Evolutionary conservation across 176 grass and related monocot genomes (phyloP).

Genomic region (Oryza punctata): DNA sequence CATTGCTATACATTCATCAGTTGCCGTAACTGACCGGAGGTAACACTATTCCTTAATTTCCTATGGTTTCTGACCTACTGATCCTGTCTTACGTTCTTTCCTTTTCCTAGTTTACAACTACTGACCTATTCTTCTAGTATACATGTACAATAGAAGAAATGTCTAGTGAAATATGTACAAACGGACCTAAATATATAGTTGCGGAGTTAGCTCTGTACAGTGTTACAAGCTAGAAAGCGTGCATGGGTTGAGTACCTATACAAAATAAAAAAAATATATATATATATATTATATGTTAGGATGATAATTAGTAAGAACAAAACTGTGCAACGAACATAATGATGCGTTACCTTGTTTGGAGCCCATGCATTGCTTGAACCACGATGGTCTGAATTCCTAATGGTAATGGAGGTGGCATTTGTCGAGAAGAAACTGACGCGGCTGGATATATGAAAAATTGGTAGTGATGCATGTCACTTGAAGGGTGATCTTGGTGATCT

Average conservation of each 20-base stretch:
- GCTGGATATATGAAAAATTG: not conserved
- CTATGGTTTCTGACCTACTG: slow-evolving; percentile 40
- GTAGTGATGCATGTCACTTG: slow-evolving; percentile 25
- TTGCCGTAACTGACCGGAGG: slow-evolving; percentile 13
- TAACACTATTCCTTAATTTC: slow-evolving; percentile 32
- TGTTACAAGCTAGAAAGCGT: slow-evolving; percentile 20
- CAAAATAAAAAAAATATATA: not conserved
- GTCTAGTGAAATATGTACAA: slow-evolving; percentile 52
- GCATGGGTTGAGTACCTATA: slow-evolving; percentile 36
- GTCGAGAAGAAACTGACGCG: slow-evolving; percentile 1
- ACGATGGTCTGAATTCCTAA: slow-evolving; percentile 33
- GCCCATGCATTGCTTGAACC: slow-evolving; percentile 33
- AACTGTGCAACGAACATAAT: not conserved
- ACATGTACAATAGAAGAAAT: slow-evolving; percentile 23
- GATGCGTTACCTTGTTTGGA: slow-evolving; percentile 6
- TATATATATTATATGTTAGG: slow-evolving; percentile 15
- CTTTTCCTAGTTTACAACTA: slow-evolving; percentile 55
- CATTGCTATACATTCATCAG: slow-evolving; percentile 22
- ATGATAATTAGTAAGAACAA: not conserved
- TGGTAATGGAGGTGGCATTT: not conserved
- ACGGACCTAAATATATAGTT: slow-evolving; percentile 21
- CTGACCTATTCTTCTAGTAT: slow-evolving; percentile 53
- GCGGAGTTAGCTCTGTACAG: slow-evolving; percentile 64
- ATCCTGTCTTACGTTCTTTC: slow-evolving; percentile 25
- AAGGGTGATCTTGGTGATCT: slow-evolving; percentile 57